Conservation (phyloP, 2,329 filamentous ascomycete genomes). For the Bipolaris zeicola region DNA sequence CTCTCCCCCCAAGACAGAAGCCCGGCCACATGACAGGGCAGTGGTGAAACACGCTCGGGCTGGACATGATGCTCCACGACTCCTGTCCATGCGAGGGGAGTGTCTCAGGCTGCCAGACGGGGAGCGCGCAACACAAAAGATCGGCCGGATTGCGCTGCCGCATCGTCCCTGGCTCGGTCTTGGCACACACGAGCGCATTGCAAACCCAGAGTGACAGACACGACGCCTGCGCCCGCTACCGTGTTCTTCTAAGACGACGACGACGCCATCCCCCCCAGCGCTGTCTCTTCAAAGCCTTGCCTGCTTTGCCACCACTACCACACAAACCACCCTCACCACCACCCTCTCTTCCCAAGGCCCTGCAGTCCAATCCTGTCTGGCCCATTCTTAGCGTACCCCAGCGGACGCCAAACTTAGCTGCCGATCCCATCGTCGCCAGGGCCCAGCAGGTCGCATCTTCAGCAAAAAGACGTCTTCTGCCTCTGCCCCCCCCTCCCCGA, state of each 20-base stretch:
- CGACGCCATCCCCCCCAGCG: background rate
- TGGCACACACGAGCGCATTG: constrained; percentile 27
- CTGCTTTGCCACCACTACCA: background rate
- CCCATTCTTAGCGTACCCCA: constrained; percentile 24
- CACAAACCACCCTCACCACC: background rate
- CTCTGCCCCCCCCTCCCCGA: constrained; percentile 4
- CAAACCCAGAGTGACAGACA: constrained; percentile 8
- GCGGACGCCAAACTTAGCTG: constrained; percentile 28
- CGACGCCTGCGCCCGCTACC: background rate
- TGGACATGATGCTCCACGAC: constrained; percentile 32
- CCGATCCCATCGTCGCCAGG: constrained; percentile 26
- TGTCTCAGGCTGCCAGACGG: constrained; percentile 28
- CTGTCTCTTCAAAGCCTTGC: no score
- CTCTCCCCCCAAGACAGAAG: constrained; percentile 1
- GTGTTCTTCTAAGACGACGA: constrained; percentile 2
- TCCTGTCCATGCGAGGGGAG: constrained; percentile 38
- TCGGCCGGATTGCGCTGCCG: constrained; percentile 25
- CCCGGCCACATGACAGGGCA: constrained; percentile 12
- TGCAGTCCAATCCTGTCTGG: constrained; percentile 1
- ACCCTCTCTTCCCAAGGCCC: no score
- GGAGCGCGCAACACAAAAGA: constrained; percentile 20
- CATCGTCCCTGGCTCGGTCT: constrained; percentile 28
- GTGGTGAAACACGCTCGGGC: constrained; percentile 39
- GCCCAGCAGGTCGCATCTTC: constrained; percentile 16
- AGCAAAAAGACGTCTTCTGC: constrained; percentile 17